Evolutionary conservation across 345 rosid genomes (phyloP).

Genomic region (Abelmoschus esculentus): DNA sequence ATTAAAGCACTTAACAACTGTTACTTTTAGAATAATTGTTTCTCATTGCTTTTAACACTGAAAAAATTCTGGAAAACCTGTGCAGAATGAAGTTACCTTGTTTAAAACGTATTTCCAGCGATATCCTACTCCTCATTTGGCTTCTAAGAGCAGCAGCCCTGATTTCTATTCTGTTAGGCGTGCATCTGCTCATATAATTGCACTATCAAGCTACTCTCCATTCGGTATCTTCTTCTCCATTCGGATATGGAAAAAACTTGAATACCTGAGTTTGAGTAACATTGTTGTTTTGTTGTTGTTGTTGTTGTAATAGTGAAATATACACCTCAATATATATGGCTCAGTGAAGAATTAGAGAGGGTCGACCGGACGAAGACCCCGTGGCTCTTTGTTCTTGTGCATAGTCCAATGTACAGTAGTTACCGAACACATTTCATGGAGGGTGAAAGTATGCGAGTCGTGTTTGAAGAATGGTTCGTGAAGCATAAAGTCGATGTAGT

Average conservation of each 20-base stretch:
- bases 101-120: neutral
- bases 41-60: too few species aligned
- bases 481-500: slow-evolving; percentile 62
- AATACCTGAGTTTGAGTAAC: neutral
- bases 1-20: too few species aligned
- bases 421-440: slow-evolving; percentile 89
- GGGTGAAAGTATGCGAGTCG: slow-evolving; percentile 86
- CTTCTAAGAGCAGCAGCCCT: neutral
- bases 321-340: slow-evolving; percentile 82
- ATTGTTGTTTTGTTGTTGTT: neutral
- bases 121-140: neutral
- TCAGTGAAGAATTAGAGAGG: slow-evolving; percentile 52
- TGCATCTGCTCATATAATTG: neutral
- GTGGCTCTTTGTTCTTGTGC: slow-evolving; percentile 95
- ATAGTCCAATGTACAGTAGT: slow-evolving; percentile 69
- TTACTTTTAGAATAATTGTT: too few species aligned
- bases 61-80: too few species aligned
- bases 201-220: too few species aligned
- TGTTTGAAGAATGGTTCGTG: slow-evolving; percentile 70
- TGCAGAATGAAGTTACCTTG: neutral
- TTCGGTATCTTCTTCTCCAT: too few species aligned
- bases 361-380: slow-evolving; percentile 90
- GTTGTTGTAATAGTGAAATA: slow-evolving; percentile 53
- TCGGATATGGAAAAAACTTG: neutral
- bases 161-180: neutral